A percentile compares a stretch with the other conserved stretches of the same genome.
These are phyloP conservation scores for Scheffersomyces coipomensis DNA, from an alignment of 805 yeast genomes.

Conservation along the genomic window DNA sequence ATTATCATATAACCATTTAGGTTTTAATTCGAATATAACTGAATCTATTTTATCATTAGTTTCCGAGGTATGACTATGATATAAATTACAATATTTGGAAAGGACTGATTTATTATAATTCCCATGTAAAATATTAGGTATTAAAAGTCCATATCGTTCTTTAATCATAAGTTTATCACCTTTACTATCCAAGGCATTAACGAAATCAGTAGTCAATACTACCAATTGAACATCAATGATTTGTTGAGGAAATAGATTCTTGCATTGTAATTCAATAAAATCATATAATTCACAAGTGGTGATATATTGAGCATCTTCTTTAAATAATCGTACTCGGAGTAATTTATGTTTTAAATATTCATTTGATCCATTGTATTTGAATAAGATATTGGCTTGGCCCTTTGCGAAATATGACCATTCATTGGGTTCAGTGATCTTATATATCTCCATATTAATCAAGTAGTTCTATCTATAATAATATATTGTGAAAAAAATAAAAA, in stretches of 20 bases:
- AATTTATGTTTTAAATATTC: conserved; percentile 33
- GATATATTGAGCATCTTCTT: conserved; percentile 33
- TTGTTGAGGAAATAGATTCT: conserved; percentile 25
- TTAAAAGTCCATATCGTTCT: conserved; percentile 43
- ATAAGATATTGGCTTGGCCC: conserved; percentile 51
- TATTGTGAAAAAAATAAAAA: too few relatives aligned
- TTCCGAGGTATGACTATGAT: conserved; percentile 7
- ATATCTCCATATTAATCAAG: conserved; percentile 34
- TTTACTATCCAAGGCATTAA: conserved; percentile 21
- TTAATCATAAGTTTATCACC: conserved; percentile 29
- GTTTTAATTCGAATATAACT: conserved; percentile 51
- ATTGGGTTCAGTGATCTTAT: conserved; percentile 27
- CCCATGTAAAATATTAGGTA: conserved; percentile 40
- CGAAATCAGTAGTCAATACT: conserved; percentile 28
- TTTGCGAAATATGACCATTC: conserved; percentile 47
- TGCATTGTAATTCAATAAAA: conserved; percentile 36
- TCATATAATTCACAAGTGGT: conserved; percentile 40
- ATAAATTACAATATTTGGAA: conserved; percentile 37
- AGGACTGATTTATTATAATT: conserved; percentile 22
- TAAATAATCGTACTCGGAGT: conserved; percentile 34
- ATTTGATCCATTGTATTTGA: conserved; percentile 36
- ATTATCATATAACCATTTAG: conserved; percentile 58
- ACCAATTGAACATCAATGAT: conserved; percentile 32
- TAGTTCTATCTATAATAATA: too few relatives aligned
- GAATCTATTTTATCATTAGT: conserved; percentile 10